Conservation (phyloP, 352 stramenopile genomes). For the Phytophthora nicotianae region DNA sequence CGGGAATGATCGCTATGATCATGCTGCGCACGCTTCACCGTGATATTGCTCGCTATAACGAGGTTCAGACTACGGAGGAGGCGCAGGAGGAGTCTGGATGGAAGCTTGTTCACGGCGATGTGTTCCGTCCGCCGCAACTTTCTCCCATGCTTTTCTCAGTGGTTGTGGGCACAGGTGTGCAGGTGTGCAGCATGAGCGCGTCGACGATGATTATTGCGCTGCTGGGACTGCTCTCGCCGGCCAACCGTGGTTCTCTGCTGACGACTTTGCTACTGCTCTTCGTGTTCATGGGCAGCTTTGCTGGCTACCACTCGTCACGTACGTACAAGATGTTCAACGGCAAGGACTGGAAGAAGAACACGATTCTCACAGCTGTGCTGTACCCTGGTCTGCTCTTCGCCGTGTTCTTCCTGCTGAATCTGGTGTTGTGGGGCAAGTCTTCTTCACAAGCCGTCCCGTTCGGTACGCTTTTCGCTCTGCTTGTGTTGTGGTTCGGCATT, state of each 20-base stretch:
- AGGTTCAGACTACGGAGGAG: conserved; percentile 94
- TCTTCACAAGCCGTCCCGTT: conserved; percentile 94
- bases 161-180: conserved; percentile 94
- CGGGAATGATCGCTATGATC: conserved; percentile 99
- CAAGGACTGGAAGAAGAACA: conserved; percentile 98
- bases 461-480: conserved; percentile 95
- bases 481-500: conserved; percentile 98
- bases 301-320: conserved; percentile 95
- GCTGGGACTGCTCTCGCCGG: conserved; percentile 95
- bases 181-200: conserved; percentile 96
- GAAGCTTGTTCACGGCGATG: conserved; percentile 97
- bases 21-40: conserved; percentile 99
- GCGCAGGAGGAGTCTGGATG: conserved; percentile 95
- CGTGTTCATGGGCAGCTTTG: conserved; percentile 97
- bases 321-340: conserved; percentile 99
- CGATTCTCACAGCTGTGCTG: conserved; percentile 94
- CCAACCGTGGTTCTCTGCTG: conserved; percentile 96
- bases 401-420: conserved; percentile 97
- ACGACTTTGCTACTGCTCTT: conserved; percentile 98
- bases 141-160: conserved; percentile 96
- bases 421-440: conserved; percentile 92
- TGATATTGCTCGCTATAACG: conserved; percentile 98
- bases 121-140: conserved; percentile 97
- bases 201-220: conserved; percentile 95
- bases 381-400: conserved; percentile 94